A percentile compares a stretch with the other conserved stretches of the same genome.
Evolutionary conservation across 768 basidiomycete species (phyloP).

Genomic region (Auricularia sp.): DNA sequence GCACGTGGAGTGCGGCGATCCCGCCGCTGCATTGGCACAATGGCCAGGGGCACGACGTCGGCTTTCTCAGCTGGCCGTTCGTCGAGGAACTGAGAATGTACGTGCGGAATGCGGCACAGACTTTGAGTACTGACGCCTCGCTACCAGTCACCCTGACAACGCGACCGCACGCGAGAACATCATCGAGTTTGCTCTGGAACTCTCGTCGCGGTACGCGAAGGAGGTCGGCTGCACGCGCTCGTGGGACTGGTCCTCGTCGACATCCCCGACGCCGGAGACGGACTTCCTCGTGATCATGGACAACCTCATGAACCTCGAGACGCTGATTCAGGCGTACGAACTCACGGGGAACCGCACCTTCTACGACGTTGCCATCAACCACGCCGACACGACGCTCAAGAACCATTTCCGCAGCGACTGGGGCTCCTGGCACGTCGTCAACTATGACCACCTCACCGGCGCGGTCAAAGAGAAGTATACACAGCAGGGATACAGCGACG

Average conservation of each 20-base stretch:
- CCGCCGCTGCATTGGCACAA: constrained; percentile 38
- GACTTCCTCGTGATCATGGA: constrained; percentile 49
- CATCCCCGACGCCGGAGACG: not conserved
- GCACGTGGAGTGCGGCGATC: constrained; percentile 42
- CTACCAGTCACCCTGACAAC: constrained; percentile 23
- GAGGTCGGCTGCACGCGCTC: constrained; percentile 32
- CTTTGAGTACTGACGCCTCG: constrained; percentile 26
- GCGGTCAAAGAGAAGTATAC: constrained; percentile 46
- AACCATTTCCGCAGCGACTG: constrained; percentile 44
- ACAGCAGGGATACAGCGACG: constrained; percentile 50
- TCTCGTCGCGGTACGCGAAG: constrained; percentile 48
- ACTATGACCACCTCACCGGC: constrained; percentile 58
- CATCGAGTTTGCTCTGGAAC: constrained; percentile 43
- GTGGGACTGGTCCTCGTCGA: not conserved
- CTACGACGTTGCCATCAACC: constrained; percentile 47
- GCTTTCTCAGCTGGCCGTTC: constrained; percentile 63
- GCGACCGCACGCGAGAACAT: constrained; percentile 44
- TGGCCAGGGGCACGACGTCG: constrained; percentile 55
- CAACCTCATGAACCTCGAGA: constrained; percentile 71
- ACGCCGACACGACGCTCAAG: constrained; percentile 55
- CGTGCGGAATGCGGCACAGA: constrained; percentile 10
- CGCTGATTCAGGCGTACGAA: not conserved
- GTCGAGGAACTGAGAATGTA: constrained; percentile 50
- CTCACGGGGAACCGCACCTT: constrained; percentile 52
- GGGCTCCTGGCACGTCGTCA: constrained; percentile 30